Conservation (phyloP, 2,329 filamentous ascomycete species). For the Trichoderma sp. region DNA sequence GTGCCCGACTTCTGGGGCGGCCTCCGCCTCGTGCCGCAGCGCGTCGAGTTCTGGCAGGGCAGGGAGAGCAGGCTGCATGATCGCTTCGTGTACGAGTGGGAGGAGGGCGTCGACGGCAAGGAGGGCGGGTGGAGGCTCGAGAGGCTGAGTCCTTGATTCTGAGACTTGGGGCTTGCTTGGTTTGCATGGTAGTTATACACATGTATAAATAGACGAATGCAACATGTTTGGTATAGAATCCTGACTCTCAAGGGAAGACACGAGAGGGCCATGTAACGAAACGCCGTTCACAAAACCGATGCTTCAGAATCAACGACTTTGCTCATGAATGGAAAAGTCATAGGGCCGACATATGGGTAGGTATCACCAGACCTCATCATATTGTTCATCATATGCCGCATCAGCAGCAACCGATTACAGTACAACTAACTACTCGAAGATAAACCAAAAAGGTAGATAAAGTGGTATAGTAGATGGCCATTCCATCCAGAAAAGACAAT, state of each 20-base stretch:
- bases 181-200: neutral
- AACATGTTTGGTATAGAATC: conserved; percentile 1
- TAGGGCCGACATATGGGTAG: too few species aligned
- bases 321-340: too few species aligned
- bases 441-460: neutral
- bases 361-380: neutral
- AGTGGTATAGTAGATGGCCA: conserved; percentile 8
- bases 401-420: neutral
- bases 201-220: conserved; percentile 16
- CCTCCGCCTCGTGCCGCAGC: conserved; percentile 78
- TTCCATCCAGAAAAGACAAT: conserved; percentile 8
- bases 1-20: conserved; percentile 96
- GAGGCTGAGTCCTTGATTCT: conserved; percentile 68
- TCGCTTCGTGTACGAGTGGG: conserved; percentile 80
- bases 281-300: neutral
- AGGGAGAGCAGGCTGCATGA: conserved; percentile 88
- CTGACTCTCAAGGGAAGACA: neutral
- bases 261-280: neutral
- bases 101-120: conserved; percentile 49
- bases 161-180: neutral
- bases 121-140: conserved; percentile 65
- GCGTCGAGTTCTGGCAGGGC: conserved; percentile 96
- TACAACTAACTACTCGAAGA: neutral
- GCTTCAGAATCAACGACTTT: too few species aligned
- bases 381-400: neutral